Percentiles rank a stretch among this genome's conserved stretches.
phyloP scores from a whole-genome alignment of 2,329 filamentous ascomycete genomes.

The Claviceps arundinis region DNA sequence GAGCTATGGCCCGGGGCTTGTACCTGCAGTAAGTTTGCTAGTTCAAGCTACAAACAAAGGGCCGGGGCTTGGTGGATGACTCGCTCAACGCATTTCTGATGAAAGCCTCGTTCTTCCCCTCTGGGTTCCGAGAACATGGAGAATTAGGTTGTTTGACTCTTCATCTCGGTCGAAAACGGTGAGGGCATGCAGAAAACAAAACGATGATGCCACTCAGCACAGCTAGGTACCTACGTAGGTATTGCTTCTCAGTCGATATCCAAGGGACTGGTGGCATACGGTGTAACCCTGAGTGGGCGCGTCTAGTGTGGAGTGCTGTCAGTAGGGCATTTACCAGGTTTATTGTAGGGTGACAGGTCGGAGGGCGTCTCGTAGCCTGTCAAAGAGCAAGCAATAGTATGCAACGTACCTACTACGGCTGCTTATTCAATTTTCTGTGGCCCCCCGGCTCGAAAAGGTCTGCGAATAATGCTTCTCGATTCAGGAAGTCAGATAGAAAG shows the following conservation, averaged over 20 bases:
- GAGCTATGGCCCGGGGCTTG: no score
- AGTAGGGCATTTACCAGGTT: neutral
- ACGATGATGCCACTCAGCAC: neutral
- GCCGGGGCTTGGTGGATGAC: neutral
- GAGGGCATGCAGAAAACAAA: neutral
- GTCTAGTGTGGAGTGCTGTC: neutral
- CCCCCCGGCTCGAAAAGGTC: constrained; percentile 6
- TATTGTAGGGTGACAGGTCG: neutral
- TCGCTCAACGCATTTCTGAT: neutral
- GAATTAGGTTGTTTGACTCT: neutral
- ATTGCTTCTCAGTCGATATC: neutral
- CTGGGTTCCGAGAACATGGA: no score
- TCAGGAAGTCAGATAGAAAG: constrained; percentile 19
- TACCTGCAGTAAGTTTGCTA: neutral
- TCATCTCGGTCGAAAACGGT: neutral
- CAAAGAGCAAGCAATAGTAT: neutral
- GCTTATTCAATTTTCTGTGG: neutral
- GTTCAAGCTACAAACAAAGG: neutral
- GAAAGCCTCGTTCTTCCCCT: neutral
- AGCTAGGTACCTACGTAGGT: neutral
- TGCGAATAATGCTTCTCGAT: constrained; percentile 7
- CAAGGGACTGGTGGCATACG: neutral
- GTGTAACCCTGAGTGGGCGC: no score
- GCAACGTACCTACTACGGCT: neutral
- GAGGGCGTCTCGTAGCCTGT: neutral